A percentile compares a stretch with the other conserved stretches of the same genome.
Conservation (phyloP, 129 eudicot genomes). For the Tagetes patula region DNA sequence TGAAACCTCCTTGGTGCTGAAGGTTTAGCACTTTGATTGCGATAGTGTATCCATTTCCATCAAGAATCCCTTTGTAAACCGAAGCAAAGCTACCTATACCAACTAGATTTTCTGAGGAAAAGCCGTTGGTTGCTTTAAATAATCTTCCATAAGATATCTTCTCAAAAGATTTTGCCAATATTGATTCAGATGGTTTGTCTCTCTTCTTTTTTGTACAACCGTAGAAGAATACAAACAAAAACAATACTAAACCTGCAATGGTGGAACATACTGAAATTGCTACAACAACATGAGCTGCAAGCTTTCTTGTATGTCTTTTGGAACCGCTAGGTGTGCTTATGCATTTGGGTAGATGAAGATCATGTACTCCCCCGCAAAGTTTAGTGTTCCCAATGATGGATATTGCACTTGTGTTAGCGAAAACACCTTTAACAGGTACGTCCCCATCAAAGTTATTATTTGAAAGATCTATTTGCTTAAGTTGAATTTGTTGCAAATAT, state of each 20-base stretch:
- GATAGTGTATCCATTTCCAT: conserved; percentile 6
- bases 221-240: neutral
- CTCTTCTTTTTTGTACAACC: conserved; percentile 5
- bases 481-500: conserved; percentile 9
- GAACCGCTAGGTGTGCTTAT: neutral
- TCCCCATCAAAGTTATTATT: conserved; percentile 31
- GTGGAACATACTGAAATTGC: conserved; percentile 18
- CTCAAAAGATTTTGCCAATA: conserved; percentile 6
- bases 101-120: conserved; percentile 31
- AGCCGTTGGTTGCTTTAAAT: conserved; percentile 37
- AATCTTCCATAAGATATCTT: conserved; percentile 33
- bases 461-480: conserved; percentile 16
- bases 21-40: conserved; percentile 45
- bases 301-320: neutral
- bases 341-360: conserved; percentile 24
- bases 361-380: conserved; percentile 29
- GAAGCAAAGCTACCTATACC: conserved; percentile 39
- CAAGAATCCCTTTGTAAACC: conserved; percentile 38
- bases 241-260: neutral
- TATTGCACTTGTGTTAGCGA: conserved; percentile 25
- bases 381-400: conserved; percentile 17
- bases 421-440: conserved; percentile 15
- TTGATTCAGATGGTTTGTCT: conserved; percentile 5
- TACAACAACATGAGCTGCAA: neutral
- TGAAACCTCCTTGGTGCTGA: conserved; percentile 26